Base-by-base conservation (phyloP, 495 filamentous ascomycete genomes). In the Platismatia glauca region DNA sequence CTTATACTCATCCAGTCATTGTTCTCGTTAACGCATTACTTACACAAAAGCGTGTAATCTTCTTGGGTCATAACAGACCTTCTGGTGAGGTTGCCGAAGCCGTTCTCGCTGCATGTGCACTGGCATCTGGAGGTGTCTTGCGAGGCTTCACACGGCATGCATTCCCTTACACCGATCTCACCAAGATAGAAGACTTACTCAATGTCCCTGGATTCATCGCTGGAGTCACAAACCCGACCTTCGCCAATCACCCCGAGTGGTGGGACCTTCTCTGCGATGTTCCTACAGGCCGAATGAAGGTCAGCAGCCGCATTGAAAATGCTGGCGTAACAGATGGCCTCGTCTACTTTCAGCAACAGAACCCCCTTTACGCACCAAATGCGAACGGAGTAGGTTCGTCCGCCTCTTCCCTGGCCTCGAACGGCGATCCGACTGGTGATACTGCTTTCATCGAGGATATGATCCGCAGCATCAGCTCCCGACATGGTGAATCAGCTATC, bases 201-300 rank as follows among this genome's bases (percentile, higher is more conserved):
- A 89, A 90, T 64, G 95, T 99, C 2, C 92, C 95, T 24, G 94
- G 94, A 11, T 99, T 99, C 71, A 95, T 99, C 69, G 94, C 94
- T 24, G 94, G 94, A 62, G 94, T 99, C 22, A 99, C 94, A 4
- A 99, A 99, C 73, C 94, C 92, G 12, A 90, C 89, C 0, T 97
- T 99, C 72, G 90, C 91, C 64, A 84, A 92, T 67, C 93, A 97
- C 68, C 88, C 88, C 1, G 91, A 96, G 69, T 99, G 94, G 94
- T 99, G 94, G 94, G 94, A 99, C 74, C 73, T 99, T 11, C 80
- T 99, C 20, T 99, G 94, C 71, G 94, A 99, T 71, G 78, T 99
- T 35, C 87, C 90, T 5, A 91, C 86, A 3, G 94, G 94, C 35
- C 84, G 90, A 20, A 95, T 99, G 77, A 95, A 93, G 73, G 96